These are phyloP conservation scores for Helenozyma baotianmanensis DNA, from an alignment of 805 yeast genomes.

Conservation along the genomic window DNA sequence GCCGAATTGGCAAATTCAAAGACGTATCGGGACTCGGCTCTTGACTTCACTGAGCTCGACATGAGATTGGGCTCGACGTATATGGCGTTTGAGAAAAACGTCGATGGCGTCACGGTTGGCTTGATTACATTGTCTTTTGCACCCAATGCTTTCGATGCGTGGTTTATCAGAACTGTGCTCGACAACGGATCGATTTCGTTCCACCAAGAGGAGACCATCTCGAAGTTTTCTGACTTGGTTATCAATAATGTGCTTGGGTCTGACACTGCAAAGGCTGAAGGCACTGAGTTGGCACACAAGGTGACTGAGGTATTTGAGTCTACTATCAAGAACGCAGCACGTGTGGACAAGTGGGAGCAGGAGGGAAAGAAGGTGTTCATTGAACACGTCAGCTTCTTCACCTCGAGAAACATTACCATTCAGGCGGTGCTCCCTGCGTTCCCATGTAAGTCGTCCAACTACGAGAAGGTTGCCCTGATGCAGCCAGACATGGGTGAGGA, in stretches of 20 bases:
- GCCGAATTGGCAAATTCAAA: conserved; percentile 2
- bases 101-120: conserved; percentile 20
- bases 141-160: conserved; percentile 23
- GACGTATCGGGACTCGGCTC: background rate
- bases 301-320: conserved; percentile 42
- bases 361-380: conserved; percentile 36
- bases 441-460: conserved; percentile 61
- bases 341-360: conserved; percentile 49
- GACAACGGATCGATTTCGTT: conserved; percentile 14
- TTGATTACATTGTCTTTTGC: conserved; percentile 24
- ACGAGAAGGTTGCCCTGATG: conserved; percentile 44
- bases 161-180: conserved; percentile 29
- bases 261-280: no score
- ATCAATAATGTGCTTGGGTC: no score
- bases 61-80: conserved; percentile 5
- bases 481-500: conserved; percentile 52
- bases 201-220: no score
- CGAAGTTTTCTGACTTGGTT: no score
- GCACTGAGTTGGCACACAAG: no score
- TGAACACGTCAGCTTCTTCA: conserved; percentile 42
- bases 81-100: conserved; percentile 19
- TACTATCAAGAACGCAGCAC: conserved; percentile 43
- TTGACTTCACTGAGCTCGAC: conserved; percentile 1
- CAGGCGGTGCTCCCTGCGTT: conserved; percentile 62
- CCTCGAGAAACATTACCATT: conserved; percentile 42